A percentile compares a stretch with the other conserved stretches of the same genome.
Evolutionary conservation across 208 protist species (phyloP).

Genomic region (Herpetomonas muscarum): DNA sequence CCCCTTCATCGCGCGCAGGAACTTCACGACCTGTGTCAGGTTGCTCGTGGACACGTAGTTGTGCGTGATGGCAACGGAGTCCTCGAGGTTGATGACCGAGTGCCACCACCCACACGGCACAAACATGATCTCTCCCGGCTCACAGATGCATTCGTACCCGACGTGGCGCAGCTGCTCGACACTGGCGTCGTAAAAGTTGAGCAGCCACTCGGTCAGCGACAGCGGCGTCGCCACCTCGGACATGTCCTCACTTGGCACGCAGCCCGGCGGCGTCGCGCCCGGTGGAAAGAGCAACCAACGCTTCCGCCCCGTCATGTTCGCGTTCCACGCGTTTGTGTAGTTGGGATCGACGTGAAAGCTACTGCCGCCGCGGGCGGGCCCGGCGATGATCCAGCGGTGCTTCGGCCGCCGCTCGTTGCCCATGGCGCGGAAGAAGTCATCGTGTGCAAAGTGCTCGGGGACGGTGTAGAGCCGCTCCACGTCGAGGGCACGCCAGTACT

Average conservation of each 20-base stretch:
- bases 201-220: constrained; percentile 86
- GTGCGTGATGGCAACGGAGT: constrained; percentile 86
- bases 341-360: constrained; percentile 90
- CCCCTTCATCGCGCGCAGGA: constrained; percentile 71
- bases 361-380: constrained; percentile 74
- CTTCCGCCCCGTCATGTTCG: constrained; percentile 84
- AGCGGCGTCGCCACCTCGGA: constrained; percentile 82
- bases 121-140: constrained; percentile 88
- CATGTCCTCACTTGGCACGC: constrained; percentile 77
- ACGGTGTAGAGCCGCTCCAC: constrained; percentile 71
- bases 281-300: constrained; percentile 88
- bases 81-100: constrained; percentile 85
- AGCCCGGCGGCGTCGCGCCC: constrained; percentile 55
- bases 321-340: constrained; percentile 88
- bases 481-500: constrained; percentile 65
- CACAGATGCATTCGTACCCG: constrained; percentile 81
- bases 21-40: constrained; percentile 74
- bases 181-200: constrained; percentile 81
- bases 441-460: constrained; percentile 64
- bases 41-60: constrained; percentile 87
- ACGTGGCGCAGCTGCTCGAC: constrained; percentile 52
- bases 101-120: constrained; percentile 91
- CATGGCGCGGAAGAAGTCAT: constrained; percentile 83
- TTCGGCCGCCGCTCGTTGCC: constrained; percentile 58
- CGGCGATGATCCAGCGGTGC: constrained; percentile 88